These are phyloP conservation scores for Daldinia bambusicola DNA, from an alignment of 495 filamentous ascomycete species.

Conservation along the genomic window DNA sequence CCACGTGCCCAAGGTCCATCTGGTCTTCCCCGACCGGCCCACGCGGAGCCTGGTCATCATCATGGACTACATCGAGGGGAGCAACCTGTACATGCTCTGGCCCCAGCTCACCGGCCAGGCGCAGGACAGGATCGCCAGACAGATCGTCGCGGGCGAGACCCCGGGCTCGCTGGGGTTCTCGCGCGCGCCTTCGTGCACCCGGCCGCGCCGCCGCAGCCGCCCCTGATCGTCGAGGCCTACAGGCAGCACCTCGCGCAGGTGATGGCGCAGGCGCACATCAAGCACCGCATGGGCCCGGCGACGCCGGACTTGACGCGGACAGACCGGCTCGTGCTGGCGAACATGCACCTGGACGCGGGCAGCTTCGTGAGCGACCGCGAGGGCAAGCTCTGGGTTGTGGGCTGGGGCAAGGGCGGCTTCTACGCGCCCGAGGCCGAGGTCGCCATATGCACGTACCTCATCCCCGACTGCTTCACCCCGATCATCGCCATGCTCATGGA, in stretches of 20 bases:
- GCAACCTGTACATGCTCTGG: constrained; percentile 11
- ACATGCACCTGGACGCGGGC: constrained; percentile 29
- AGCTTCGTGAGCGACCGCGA: constrained; percentile 11
- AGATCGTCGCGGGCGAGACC: background rate
- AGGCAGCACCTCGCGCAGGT: background rate
- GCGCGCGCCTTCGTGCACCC: background rate
- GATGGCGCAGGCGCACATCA: no score
- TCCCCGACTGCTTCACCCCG: background rate
- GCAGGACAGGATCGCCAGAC: background rate
- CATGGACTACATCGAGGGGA: constrained; percentile 25
- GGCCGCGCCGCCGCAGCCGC: background rate
- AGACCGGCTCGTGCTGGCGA: constrained; percentile 5
- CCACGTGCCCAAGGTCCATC: constrained; percentile 12
- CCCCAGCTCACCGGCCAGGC: background rate
- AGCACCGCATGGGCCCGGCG: background rate
- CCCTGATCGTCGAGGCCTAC: background rate
- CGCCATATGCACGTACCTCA: constrained; percentile 2
- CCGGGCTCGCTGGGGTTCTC: background rate
- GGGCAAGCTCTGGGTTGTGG: constrained; percentile 13
- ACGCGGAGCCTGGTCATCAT: constrained; percentile 14
- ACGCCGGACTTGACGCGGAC: background rate
- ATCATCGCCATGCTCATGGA: background rate
- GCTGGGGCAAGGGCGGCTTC: constrained; percentile 21
- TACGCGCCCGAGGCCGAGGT: constrained; percentile 18
- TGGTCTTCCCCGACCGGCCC: constrained; percentile 12